Base-by-base conservation (phyloP, 805 yeast genomes). In the Myxozyma mucilagina region DNA sequence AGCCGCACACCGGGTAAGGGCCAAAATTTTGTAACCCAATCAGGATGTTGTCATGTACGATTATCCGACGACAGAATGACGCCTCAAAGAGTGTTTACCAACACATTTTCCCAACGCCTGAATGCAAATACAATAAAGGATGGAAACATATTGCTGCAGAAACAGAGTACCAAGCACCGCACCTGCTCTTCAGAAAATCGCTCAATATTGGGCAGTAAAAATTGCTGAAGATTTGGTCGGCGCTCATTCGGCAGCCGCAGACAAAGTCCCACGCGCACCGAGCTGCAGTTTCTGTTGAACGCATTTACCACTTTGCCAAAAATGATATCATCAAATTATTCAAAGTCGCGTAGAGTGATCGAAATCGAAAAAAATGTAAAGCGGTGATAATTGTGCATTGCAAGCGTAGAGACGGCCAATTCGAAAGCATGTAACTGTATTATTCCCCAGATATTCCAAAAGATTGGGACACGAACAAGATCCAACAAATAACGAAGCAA, bases 201-300 rank as follows among this genome's bases (percentile, higher is more conserved):
- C 47, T 44, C 24, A 32, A 29, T 7, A 8, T 24, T 13, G 47
- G 16, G 32, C 13, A 44, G 7, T 14, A 24, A 24, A 16, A 8
- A 8, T 18, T 18, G 53, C 34, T 18, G 39, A 31, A 20, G 45
- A 11, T 16, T 42, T 16, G 35, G 42, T 36, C 53, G 53, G 45
- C 44, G 53, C 45, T 6, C 10, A 10, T 18, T 50, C 53, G 53
- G 53, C 53, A 50, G 53, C 53, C 53, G 53, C 53, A 50, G 53
- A 7, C 11, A 20, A 8, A 20, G 20, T 50, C 34, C 44, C 53
- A 20, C 45, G 53, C 39, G 53, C 8, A 36, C 53, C 53, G 53
- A 24, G 29, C 14, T 9, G 16, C 24, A 5, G 39, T n/a, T n/a
- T n/a, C n/a, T n/a, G n/a, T n/a, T n/a, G n/a, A n/a, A n/a, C n/a